A percentile compares a stretch with the other conserved stretches of the same genome.
phyloP scores from a whole-genome alignment of 305 asterid genomes.

The Fraxinus sp. region DNA sequence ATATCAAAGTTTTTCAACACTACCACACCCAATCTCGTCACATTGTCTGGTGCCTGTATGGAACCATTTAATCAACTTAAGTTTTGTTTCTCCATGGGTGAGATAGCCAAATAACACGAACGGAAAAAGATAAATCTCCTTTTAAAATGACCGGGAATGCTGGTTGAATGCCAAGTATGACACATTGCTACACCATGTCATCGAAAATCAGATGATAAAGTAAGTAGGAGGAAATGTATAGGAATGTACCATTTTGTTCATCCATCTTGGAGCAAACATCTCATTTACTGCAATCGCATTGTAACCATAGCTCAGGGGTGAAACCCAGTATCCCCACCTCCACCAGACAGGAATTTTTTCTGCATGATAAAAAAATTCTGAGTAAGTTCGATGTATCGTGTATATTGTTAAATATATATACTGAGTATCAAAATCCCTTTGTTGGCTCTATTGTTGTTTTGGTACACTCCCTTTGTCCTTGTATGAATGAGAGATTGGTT shows the following conservation, averaged over 20 bases:
- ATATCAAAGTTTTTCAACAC: constrained; percentile 37
- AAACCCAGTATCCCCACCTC: constrained; percentile 86
- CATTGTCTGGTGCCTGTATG: constrained; percentile 27
- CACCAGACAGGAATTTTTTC: constrained; percentile 86
- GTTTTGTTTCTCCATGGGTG: not conserved
- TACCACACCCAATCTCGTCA: constrained; percentile 30
- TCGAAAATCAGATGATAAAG: constrained; percentile 24
- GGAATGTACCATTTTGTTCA: constrained; percentile 58
- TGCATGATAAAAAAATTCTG: constrained; percentile 18
- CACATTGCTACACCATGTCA: not conserved
- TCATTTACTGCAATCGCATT: constrained; percentile 79
- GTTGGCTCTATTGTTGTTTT: not conserved
- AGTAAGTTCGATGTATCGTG: not conserved
- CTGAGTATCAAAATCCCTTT: not conserved
- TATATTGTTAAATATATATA: not conserved
- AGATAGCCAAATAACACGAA: not conserved
- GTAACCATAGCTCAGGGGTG: constrained; percentile 74
- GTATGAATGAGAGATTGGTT: not conserved
- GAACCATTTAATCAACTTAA: not conserved
- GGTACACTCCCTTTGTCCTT: not conserved
- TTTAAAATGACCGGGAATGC: not conserved
- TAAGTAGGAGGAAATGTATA: not conserved
- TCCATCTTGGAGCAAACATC: constrained; percentile 84
- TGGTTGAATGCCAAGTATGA: not conserved
- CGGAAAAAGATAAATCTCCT: not conserved